phyloP scores from a whole-genome alignment of 768 basidiomycete genomes.

The Collybiopsis luxurians region DNA sequence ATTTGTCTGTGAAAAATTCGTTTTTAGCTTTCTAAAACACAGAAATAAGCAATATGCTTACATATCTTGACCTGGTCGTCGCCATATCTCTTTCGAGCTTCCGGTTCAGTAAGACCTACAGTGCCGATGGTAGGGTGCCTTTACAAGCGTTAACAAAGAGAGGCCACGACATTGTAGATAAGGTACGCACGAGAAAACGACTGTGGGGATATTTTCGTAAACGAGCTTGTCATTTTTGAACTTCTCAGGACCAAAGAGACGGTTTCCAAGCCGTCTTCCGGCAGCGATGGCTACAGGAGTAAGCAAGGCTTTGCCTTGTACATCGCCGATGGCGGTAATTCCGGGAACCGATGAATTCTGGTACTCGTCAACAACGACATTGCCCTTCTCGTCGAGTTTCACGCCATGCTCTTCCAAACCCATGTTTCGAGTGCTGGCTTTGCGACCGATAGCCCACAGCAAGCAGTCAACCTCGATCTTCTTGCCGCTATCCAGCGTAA shows the following conservation, averaged over 20 bases:
- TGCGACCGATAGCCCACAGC: conserved; percentile 94
- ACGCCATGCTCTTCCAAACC: conserved; percentile 79
- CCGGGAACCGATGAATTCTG: conserved; percentile 75
- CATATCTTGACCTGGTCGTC: conserved; percentile 88
- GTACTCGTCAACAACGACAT: conserved; percentile 87
- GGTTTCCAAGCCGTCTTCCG: conserved; percentile 82
- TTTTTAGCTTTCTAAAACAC: background rate
- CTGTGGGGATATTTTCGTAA: conserved; percentile 90
- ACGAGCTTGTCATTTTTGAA: conserved; percentile 85
- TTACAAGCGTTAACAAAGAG: conserved; percentile 6
- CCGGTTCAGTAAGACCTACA: conserved; percentile 90
- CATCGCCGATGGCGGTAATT: conserved; percentile 87
- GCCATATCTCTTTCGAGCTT: conserved; percentile 87
- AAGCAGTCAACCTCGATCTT: conserved; percentile 82
- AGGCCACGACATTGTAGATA: background rate
- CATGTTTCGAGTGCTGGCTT: conserved; percentile 73
- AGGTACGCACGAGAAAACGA: conserved; percentile 88
- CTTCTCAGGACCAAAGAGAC: conserved; percentile 84
- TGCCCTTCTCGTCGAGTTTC: conserved; percentile 72
- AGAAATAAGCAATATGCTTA: conserved; percentile 35
- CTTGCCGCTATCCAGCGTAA: conserved; percentile 75
- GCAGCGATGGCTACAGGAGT: conserved; percentile 99
- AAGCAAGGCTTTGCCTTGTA: conserved; percentile 86
- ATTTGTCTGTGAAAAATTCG: conserved; percentile 53
- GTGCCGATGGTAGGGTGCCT: conserved; percentile 96